Base-by-base conservation (phyloP, 2,329 filamentous ascomycete species). In the Paracamarosporium sp. region DNA sequence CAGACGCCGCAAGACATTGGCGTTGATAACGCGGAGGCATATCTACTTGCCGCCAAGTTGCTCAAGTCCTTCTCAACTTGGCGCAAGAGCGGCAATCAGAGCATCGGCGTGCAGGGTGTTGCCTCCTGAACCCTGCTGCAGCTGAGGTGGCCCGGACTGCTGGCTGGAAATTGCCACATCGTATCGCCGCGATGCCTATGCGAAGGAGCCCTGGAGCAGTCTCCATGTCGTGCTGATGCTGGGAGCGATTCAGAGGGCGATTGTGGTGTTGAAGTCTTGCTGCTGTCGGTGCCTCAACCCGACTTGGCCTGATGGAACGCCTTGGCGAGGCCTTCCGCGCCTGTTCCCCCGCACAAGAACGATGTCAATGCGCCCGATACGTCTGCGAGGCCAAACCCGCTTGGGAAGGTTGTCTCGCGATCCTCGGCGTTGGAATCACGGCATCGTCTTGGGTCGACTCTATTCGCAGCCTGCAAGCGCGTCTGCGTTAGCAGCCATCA, bases 61-160 rank as follows among this genome's bases (percentile, higher is more conserved):
- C 64, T 56, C 64, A 61, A 66, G 60, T 68, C 66, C 67, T 66
- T 70, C 61, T 59, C 17, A 44, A 60, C 70, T 72, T 70, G 69
- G 69, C 70, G 54, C 31, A 36, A 40, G 9, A 28, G 31, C 28
- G 31, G 64, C 44, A 67, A 68, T 68, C 65, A 40, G 52, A 62
- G 15, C 12, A 24, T 38, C 13, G 27, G 20, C 17, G 40, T 28
- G 33, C 47, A 24, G 15, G 24, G 45, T 33, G 30, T 24, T 9
- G 22, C 4, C 15, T 48, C 30, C 20, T 36, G 12, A 17, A 13
- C 33, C 47, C 47, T 50, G 33, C 20, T 7, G 24, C 24, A 11
- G 47, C 22, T 50, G 31, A 38, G 41, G 6, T 45, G 3, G 24
- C 17, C 22, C 47, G 24, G 8, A n/a, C 33, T 28, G 20, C n/a